Conservation (phyloP, 306 rosid genomes). For the Ceratonia siliqua region DNA sequence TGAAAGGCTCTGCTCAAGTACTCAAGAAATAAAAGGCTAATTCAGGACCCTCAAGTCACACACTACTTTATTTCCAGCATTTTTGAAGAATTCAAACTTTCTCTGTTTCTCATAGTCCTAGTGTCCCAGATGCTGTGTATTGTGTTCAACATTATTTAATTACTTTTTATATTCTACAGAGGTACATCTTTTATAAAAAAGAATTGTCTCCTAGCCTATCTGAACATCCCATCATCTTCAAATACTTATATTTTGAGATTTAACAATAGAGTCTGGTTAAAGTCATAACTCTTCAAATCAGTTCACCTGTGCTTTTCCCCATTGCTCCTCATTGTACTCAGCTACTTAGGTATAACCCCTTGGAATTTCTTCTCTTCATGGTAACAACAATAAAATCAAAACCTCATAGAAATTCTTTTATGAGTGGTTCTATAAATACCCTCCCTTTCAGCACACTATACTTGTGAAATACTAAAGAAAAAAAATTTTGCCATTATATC, state of each 20-base stretch:
- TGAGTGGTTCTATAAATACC: not conserved
- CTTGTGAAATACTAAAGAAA: not conserved
- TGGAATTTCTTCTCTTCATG: not conserved
- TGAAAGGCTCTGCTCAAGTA: no score
- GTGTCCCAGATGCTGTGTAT: not conserved
- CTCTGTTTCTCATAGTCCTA: slow-evolving; percentile 4
- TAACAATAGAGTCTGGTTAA: not conserved
- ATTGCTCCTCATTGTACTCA: not conserved
- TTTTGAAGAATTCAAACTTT: not conserved
- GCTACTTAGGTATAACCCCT: not conserved
- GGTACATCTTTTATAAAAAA: not conserved
- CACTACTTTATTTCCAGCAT: no score
- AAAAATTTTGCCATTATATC: not conserved
- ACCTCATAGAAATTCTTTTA: slow-evolving; percentile 6
- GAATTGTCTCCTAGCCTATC: not conserved
- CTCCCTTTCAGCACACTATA: not conserved
- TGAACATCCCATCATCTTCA: not conserved
- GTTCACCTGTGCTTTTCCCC: no score
- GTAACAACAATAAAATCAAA: slow-evolving; percentile 17
- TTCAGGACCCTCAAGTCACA: no score
- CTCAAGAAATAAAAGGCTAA: no score
- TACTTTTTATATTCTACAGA: slow-evolving; percentile 1
- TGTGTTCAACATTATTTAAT: not conserved
- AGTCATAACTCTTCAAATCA: not conserved
- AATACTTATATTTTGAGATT: not conserved